phyloP scores from a whole-genome alignment of 208 protist genomes.

The Trypanosoma avium region DNA sequence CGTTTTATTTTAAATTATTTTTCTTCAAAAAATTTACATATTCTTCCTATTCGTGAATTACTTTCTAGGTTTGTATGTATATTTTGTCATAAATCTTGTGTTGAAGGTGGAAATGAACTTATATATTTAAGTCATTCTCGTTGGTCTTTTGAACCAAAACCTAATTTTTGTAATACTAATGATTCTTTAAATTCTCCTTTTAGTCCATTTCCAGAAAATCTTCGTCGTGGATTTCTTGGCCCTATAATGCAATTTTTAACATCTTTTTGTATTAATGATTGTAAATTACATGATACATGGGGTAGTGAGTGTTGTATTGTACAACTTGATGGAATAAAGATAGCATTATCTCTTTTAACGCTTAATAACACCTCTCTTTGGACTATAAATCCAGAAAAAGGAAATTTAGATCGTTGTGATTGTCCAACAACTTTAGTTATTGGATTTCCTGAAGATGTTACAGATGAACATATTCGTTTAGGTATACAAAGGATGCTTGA shows the following conservation, averaged over 20 bases:
- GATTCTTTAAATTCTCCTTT: constrained; percentile 20
- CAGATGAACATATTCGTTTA: constrained; percentile 20
- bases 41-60: constrained; percentile 20
- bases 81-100: constrained; percentile 25
- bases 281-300: constrained; percentile 14
- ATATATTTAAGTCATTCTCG: constrained; percentile 34
- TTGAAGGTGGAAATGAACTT: constrained; percentile 31
- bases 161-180: neutral
- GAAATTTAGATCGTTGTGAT: constrained; percentile 19
- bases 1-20: constrained; percentile 1
- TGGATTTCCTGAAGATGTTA: constrained; percentile 26
- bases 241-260: constrained; percentile 32
- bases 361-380: constrained; percentile 21
- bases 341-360: constrained; percentile 18
- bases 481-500: constrained; percentile 23
- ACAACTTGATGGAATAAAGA: constrained; percentile 26
- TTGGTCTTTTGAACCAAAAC: constrained; percentile 19
- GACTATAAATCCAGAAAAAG: constrained; percentile 16
- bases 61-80: constrained; percentile 27
- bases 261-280: constrained; percentile 30
- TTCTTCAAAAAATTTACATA: neutral
- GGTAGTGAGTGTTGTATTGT: constrained; percentile 25
- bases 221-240: constrained; percentile 28
- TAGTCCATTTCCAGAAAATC: constrained; percentile 29
- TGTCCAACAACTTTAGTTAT: constrained; percentile 19